Conservation (phyloP, 331 rosid species). For the Pyracantha coccinea region DNA sequence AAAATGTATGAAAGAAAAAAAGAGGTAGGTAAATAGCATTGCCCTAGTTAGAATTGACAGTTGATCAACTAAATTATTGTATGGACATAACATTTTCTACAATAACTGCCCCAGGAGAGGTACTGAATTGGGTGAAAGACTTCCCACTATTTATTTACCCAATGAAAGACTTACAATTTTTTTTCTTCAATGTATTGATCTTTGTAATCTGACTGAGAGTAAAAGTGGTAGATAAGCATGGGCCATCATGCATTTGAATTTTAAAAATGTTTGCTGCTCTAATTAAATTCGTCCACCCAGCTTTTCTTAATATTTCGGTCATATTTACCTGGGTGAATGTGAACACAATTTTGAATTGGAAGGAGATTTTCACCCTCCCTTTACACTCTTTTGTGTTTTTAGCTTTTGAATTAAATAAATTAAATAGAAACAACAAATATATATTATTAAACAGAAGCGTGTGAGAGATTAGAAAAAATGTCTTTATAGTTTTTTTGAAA, state of each 20-base stretch:
- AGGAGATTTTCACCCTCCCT: too few relatives aligned
- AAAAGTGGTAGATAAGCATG: not conserved
- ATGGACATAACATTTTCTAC: not conserved
- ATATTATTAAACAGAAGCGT: too few relatives aligned
- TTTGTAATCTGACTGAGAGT: too few relatives aligned
- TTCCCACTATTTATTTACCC: not conserved
- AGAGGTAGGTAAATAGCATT: fast-evolving
- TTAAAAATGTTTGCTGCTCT: not conserved
- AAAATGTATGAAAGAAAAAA: too few relatives aligned
- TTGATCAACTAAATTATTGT: not conserved
- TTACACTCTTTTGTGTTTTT: too few relatives aligned
- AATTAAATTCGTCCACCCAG: not conserved
- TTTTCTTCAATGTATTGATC: too few relatives aligned
- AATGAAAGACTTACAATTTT: too few relatives aligned
- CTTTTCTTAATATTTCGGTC: not conserved
- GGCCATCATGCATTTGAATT: not conserved
- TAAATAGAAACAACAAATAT: too few relatives aligned
- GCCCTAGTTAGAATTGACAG: not conserved
- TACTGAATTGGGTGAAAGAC: not conserved
- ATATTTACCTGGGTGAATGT: not conserved
- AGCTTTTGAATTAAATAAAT: too few relatives aligned
- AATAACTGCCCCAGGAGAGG: not conserved
- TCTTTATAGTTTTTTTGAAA: too few relatives aligned
- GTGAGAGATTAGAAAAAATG: too few relatives aligned
- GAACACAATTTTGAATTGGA: not conserved